Evolutionary conservation across 1,284 basidiomycete genomes (phyloP).

Genomic region (Leccinum fuscescens): DNA sequence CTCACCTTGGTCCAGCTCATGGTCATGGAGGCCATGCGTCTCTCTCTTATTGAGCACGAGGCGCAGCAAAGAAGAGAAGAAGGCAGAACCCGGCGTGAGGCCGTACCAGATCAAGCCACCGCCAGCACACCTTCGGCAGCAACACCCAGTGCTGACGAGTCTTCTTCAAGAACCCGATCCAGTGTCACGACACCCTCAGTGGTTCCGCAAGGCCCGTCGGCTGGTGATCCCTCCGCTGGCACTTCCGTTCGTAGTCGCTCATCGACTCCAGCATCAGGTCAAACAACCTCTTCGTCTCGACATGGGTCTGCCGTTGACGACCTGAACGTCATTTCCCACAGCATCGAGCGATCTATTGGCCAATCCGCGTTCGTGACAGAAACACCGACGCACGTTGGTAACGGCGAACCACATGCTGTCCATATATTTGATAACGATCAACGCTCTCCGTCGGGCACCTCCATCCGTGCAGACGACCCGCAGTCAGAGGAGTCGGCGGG

Average conservation of each 20-base stretch:
- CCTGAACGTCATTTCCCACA: slow-evolving; percentile 29
- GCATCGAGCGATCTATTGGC: slow-evolving; percentile 22
- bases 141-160: slow-evolving; percentile 8
- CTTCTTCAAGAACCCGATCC: slow-evolving; percentile 4
- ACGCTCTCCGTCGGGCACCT: slow-evolving; percentile 9
- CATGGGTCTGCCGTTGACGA: slow-evolving; percentile 26
- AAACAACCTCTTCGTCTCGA: slow-evolving; percentile 33
- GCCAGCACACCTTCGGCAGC: slow-evolving; percentile 15
- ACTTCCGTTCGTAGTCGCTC: slow-evolving; percentile 22
- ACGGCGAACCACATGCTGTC: slow-evolving; percentile 10
- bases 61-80: slow-evolving; percentile 72
- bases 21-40: slow-evolving; percentile 98
- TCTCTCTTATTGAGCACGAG: slow-evolving; percentile 91
- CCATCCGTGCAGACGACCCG: slow-evolving; percentile 6
- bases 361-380: slow-evolving; percentile 23
- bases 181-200: slow-evolving; percentile 2
- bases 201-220: slow-evolving; percentile 7
- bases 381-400: slow-evolving; percentile 5
- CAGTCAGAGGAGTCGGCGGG: slow-evolving; percentile 13
- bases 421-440: slow-evolving; percentile 11
- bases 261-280: slow-evolving; percentile 36
- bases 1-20: slow-evolving; percentile 65
- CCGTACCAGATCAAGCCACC: slow-evolving; percentile 33
- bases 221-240: slow-evolving; percentile 12
- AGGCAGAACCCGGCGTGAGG: slow-evolving; percentile 51